Evolutionary conservation across 176 grass and related monocot genomes (phyloP), one percentile per base, ranked within the genome.

Genomic region (Paspalum vaginatum): DNA sequence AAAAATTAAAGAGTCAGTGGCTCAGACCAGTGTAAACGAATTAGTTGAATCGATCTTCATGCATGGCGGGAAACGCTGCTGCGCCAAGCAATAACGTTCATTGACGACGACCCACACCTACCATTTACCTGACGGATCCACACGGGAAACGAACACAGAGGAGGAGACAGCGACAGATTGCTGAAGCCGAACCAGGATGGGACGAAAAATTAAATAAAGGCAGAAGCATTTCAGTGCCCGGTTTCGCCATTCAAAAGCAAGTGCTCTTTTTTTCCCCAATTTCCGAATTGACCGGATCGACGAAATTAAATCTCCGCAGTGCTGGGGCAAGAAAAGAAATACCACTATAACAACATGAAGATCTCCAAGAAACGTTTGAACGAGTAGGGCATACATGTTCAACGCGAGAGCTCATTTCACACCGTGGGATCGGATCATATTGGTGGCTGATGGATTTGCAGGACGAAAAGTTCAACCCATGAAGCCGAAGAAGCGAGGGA

Each of bases 31-130:
- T 32, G 32, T 32, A 32, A 32, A 32, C 32, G 32, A 32, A 32
- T 32, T 32, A 32, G 32, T 32, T 32, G 32, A 32, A 32, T 32
- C 32, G 32, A 32, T 32, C 32, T 32, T 32, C 32, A 32, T 32
- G 32, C 3, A 32, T 32, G 32, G 32, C 32, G 32, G 32, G 32
- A 32, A 32, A 32, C 3, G 32, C n/a, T 51, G 58, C 56, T 21
- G 12, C 24, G 61, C 38, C 24, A 15, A 14, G 24, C 43, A 53
- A 60, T 60, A 77, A 27, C 73, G 55, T 65, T 22, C 67, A 65
- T 65, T 85, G 83, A 65, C 75, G 57, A 24, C 37, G 67, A 79
- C 65, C 55, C 26, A 61, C 82, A 77, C 73, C 82, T 11, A 85
- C 66, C 56, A 20, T 1, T 32, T 61, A 20, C 65, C 24, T 21